Conservation (phyloP, 345 rosid species). For the Pugionium dolabratum region DNA sequence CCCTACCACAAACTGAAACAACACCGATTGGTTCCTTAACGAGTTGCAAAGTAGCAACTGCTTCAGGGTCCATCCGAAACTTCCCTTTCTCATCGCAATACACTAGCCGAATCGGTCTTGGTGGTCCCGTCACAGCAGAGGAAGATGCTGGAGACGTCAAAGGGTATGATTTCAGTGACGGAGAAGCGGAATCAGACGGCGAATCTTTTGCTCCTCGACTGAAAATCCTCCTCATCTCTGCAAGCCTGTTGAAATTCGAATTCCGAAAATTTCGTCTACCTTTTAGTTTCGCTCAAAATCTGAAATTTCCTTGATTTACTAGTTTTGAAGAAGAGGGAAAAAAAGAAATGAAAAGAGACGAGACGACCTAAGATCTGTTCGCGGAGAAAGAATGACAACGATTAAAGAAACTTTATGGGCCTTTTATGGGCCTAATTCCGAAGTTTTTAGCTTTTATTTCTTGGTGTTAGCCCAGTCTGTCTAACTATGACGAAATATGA, state of each 20-base stretch:
- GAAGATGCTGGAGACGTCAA: slow-evolving; percentile 46
- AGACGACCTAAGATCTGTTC: slow-evolving; percentile 34
- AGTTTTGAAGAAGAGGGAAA: slow-evolving; percentile 21
- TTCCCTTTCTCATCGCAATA: slow-evolving; percentile 93
- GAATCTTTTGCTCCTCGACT: slow-evolving; percentile 47
- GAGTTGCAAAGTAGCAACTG: slow-evolving; percentile 88
- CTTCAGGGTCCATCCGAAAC: slow-evolving; percentile 99
- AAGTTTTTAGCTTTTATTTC: not conserved
- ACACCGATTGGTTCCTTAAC: slow-evolving; percentile 96
- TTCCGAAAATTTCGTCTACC: slow-evolving; percentile 4
- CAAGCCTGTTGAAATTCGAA: not conserved
- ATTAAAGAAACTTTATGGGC: slow-evolving; percentile 20
- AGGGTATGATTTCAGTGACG: slow-evolving; percentile 38
- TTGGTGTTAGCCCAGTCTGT: not conserved
- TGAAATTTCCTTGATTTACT: not conserved
- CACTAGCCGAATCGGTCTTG: slow-evolving; percentile 86
- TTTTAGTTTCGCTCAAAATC: slow-evolving; percentile 3
- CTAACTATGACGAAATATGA: not conserved
- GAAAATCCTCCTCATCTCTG: slow-evolving; percentile 49
- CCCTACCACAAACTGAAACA: slow-evolving; percentile 96
- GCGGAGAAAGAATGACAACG: slow-evolving; percentile 14
- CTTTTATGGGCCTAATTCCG: not conserved
- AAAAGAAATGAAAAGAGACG: not conserved
- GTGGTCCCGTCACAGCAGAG: slow-evolving; percentile 78
- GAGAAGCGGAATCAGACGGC: slow-evolving; percentile 41